Percentiles rank a stretch among this genome's conserved stretches.
Conservation (phyloP, 2,329 filamentous ascomycete species). For the Colletotrichum spaethianum region DNA sequence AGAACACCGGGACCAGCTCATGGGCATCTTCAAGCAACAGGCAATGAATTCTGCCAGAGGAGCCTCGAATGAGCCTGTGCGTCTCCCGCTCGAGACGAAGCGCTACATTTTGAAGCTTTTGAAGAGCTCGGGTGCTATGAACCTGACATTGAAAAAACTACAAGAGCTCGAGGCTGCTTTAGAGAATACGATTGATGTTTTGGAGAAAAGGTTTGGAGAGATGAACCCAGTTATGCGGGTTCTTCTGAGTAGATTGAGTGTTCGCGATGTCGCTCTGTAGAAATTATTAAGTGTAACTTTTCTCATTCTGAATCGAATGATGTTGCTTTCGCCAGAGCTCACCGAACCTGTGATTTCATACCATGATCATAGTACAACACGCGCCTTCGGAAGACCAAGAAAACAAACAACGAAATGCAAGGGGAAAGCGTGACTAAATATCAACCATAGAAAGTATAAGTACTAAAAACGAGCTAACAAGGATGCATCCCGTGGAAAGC, state of each 20-base stretch:
- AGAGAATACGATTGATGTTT: neutral
- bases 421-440: no score
- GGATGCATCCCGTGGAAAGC: no score
- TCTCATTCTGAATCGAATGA: no score
- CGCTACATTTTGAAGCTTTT: conserved; percentile 3
- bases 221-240: conserved; percentile 23
- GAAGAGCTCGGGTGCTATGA: neutral
- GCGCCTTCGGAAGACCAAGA: no score
- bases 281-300: neutral
- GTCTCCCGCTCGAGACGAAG: conserved; percentile 9
- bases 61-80: neutral
- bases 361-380: no score
- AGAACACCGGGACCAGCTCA: neutral
- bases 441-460: no score
- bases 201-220: conserved; percentile 4
- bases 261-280: neutral
- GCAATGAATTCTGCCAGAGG: neutral
- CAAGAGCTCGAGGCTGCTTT: conserved; percentile 13
- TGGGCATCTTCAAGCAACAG: conserved; percentile 19
- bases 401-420: no score
- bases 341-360: no score
- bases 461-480: no score
- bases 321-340: no score
- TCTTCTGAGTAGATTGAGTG: conserved; percentile 23
- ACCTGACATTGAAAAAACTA: neutral